A percentile compares a stretch with the other conserved stretches of the same genome.
Evolutionary conservation across 192 early-diverging fungal genomes (phyloP).

Genomic region (Coemansia sp.): DNA sequence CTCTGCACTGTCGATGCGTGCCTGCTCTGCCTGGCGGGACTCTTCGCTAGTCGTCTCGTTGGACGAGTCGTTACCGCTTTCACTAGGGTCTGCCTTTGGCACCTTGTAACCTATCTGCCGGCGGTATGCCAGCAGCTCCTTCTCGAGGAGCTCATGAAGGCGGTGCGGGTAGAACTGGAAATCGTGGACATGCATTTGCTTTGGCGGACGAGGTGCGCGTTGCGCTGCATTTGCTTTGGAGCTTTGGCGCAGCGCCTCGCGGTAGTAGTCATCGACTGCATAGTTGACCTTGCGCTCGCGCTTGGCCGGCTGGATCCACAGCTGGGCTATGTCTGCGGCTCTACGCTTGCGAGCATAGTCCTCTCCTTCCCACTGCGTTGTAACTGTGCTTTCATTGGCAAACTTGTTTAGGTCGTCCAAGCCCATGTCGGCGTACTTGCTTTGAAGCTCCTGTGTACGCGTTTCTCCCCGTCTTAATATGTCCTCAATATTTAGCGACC

Average conservation of each 20-base stretch:
- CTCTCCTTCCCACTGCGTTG: constrained; percentile 95
- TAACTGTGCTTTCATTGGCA: constrained; percentile 65
- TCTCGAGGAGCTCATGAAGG: constrained; percentile 78
- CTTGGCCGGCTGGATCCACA: constrained; percentile 95
- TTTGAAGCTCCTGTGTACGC: constrained; percentile 85
- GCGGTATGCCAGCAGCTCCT: constrained; percentile 74
- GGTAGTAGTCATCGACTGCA: constrained; percentile 90
- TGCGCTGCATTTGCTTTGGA: constrained; percentile 65
- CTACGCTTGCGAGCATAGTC: constrained; percentile 82
- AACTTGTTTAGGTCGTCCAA: constrained; percentile 95
- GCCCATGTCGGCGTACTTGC: constrained; percentile 87
- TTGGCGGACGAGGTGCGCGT: constrained; percentile 66
- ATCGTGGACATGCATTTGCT: constrained; percentile 74
- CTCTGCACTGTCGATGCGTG: constrained; percentile 83
- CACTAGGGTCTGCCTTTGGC: constrained; percentile 54
- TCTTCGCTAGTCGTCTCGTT: constrained; percentile 60
- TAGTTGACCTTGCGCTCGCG: constrained; percentile 93
- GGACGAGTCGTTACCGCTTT: constrained; percentile 30
- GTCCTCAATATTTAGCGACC: constrained; percentile 65
- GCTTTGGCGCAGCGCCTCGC: constrained; percentile 75
- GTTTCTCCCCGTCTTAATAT: constrained; percentile 88
- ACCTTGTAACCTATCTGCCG: constrained; percentile 76
- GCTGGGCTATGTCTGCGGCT: constrained; percentile 38
- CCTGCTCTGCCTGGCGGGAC: constrained; percentile 73
- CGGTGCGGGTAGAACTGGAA: constrained; percentile 92